phyloP scores from a whole-genome alignment of 2,329 filamentous ascomycete genomes.

The Aureobasidium musti region DNA sequence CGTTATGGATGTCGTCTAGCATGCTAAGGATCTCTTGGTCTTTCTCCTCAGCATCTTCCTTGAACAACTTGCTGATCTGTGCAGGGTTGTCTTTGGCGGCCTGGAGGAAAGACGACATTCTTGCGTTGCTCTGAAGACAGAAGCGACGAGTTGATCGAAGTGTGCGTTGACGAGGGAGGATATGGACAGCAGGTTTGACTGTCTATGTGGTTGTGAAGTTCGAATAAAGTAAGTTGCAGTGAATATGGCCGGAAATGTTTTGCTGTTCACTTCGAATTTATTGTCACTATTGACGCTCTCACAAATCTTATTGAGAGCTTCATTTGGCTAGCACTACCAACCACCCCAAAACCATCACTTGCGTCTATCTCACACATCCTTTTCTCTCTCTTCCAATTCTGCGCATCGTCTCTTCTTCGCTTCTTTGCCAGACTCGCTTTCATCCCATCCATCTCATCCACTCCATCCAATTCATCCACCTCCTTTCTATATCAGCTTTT shows the following conservation, averaged over 20 bases:
- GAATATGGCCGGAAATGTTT: background rate
- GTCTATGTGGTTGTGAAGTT: constrained; percentile 8
- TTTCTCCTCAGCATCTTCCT: constrained; percentile 1
- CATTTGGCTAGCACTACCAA: constrained; percentile 7
- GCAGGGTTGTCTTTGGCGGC: constrained; percentile 4
- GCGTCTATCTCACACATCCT: background rate
- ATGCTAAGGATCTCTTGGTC: constrained; percentile 1
- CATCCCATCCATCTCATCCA: background rate
- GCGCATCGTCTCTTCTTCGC: constrained; percentile 1
- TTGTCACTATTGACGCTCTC: constrained; percentile 3
- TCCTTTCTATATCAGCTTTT: background rate
- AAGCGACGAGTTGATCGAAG: background rate
- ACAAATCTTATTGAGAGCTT: constrained; percentile 10
- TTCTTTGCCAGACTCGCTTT: constrained; percentile 2
- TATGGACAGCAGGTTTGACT: background rate
- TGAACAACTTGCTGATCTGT: constrained; percentile 2
- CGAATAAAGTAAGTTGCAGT: constrained; percentile 3
- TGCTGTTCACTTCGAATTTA: background rate
- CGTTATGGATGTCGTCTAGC: background rate
- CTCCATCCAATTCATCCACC: background rate
- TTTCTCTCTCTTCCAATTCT: background rate
- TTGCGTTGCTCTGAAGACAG: background rate
- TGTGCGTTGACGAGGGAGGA: background rate
- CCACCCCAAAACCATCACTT: background rate
- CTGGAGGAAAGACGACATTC: constrained; percentile 3